Evolutionary conservation across 352 stramenopile species (phyloP).

Genomic region (Pythium volutum): DNA sequence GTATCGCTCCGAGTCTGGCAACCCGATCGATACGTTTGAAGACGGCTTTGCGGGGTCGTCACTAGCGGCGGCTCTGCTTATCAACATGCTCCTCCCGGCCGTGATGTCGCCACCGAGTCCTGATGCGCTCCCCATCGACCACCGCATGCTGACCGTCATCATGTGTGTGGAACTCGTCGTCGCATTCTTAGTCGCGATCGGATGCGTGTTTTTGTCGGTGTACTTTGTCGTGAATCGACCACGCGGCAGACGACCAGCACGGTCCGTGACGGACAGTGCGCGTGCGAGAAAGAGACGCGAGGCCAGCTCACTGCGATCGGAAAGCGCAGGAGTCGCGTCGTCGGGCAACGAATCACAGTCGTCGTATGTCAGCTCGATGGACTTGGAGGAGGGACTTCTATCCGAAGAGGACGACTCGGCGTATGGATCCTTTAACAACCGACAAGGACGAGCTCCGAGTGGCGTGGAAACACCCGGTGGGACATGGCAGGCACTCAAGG

Average conservation of each 20-base stretch:
- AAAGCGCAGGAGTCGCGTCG: conserved; percentile 7
- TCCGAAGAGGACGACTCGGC: conserved; percentile 58
- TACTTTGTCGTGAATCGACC: conserved; percentile 87
- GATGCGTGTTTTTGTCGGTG: conserved; percentile 83
- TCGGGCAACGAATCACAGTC: conserved; percentile 15
- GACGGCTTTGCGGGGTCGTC: conserved; percentile 58
- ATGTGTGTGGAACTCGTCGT: conserved; percentile 86
- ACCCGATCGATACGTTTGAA: conserved; percentile 36
- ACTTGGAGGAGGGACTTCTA: conserved; percentile 71
- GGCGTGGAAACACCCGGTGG: conserved; percentile 22
- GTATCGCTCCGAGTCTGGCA: conserved; percentile 44
- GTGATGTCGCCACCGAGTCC: conserved; percentile 65
- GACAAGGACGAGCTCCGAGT: neutral
- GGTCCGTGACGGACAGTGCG: neutral
- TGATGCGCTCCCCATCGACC: conserved; percentile 74
- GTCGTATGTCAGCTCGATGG: conserved; percentile 26
- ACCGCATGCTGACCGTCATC: conserved; percentile 79
- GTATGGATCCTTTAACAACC: conserved; percentile 60
- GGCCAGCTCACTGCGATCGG: conserved; percentile 1
- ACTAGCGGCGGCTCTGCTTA: conserved; percentile 49
- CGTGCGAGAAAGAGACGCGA: conserved; percentile 12
- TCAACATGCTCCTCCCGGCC: conserved; percentile 78
- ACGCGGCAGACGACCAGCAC: conserved; percentile 27
- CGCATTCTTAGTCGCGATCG: conserved; percentile 74
- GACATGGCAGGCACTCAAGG: conserved; percentile 51